Evolutionary conservation across 139 green algal species (phyloP).

Genomic region (Haematococcus lacustris): DNA sequence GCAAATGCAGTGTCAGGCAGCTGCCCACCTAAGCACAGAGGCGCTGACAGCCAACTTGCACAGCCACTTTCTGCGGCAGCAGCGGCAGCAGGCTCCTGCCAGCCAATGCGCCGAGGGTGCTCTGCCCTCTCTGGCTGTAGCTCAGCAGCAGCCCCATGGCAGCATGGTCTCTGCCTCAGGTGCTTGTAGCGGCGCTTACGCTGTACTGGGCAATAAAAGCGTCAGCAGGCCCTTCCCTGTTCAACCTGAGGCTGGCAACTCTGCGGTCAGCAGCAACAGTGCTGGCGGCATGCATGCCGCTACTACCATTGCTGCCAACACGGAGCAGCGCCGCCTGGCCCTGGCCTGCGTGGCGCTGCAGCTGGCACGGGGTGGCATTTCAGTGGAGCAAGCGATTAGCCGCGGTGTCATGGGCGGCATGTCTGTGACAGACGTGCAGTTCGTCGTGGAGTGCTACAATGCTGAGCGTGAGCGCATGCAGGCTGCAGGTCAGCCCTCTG

Average conservation of each 20-base stretch:
- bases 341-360: slow-evolving; percentile 39
- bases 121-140: no score
- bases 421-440: slow-evolving; percentile 34
- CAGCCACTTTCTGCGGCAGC: not conserved
- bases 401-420: slow-evolving; percentile 45
- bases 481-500: no score
- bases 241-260: not conserved
- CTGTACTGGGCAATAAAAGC: not conserved
- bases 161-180: no score
- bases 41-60: not conserved
- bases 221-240: not conserved
- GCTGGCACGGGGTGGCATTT: slow-evolving; percentile 26
- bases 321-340: slow-evolving; percentile 33
- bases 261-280: not conserved
- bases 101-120: no score
- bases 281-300: not conserved
- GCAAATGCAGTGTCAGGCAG: no score
- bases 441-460: slow-evolving; percentile 43
- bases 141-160: no score
- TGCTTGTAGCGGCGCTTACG: not conserved
- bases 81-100: no score
- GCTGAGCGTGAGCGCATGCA: slow-evolving; percentile 24
- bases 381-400: slow-evolving; percentile 34
- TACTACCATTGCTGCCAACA: slow-evolving; percentile 10
- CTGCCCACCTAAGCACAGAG: slow-evolving; percentile 16